Percentiles rank a stretch among this genome's conserved stretches.
Conservation (phyloP, 306 rosid genomes). For the Medicago lupulina region DNA sequence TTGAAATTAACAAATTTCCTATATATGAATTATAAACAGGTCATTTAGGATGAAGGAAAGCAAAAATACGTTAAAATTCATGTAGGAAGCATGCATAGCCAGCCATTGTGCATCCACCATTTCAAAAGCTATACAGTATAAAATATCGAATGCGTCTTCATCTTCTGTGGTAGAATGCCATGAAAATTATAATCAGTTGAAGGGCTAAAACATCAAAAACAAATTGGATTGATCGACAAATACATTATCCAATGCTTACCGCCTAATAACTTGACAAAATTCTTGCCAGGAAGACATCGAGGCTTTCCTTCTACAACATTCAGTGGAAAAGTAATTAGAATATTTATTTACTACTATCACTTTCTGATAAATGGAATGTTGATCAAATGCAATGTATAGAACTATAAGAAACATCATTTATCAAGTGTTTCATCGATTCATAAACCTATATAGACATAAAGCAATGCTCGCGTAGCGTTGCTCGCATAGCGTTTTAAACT, state of each 20-base stretch:
- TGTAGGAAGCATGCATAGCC: slow-evolving; percentile 92
- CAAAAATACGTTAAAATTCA: slow-evolving; percentile 83
- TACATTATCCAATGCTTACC: slow-evolving; percentile 53
- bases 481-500: not conserved
- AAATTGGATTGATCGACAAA: not conserved
- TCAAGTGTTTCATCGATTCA: not conserved
- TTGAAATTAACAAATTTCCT: no score
- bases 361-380: slow-evolving; percentile 4
- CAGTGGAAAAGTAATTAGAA: slow-evolving; percentile 25
- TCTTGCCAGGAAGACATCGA: slow-evolving; percentile 78
- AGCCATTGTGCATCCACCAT: slow-evolving; percentile 99
- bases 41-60: slow-evolving; percentile 34
- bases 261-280: slow-evolving; percentile 82
- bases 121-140: slow-evolving; percentile 86
- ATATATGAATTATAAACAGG: no score
- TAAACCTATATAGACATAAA: not conserved
- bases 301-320: slow-evolving; percentile 68
- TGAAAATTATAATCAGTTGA: slow-evolving; percentile 26
- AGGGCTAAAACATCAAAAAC: slow-evolving; percentile 23
- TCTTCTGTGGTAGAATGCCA: slow-evolving; percentile 61
- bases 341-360: slow-evolving; percentile 1
- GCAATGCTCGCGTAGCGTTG: slow-evolving; percentile 1
- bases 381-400: no score
- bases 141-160: slow-evolving; percentile 81
- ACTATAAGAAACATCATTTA: not conserved